Evolutionary conservation across 441 rosid species (phyloP).

Genomic region (Theobroma grandiflorum): DNA sequence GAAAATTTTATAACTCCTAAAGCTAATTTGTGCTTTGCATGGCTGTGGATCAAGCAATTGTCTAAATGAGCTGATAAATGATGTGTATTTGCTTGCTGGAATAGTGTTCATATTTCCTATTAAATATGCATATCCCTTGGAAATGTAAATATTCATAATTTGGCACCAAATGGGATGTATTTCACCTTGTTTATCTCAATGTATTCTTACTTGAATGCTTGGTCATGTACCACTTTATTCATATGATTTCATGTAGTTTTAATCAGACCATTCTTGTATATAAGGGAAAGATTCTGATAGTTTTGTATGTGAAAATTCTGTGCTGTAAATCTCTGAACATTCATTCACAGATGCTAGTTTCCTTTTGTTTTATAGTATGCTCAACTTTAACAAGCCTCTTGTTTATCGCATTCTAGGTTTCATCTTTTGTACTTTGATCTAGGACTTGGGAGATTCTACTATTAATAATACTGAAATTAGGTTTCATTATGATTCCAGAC

Average conservation of each 20-base stretch:
- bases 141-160: background rate
- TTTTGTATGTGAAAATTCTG: background rate
- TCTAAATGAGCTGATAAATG: background rate
- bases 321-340: background rate
- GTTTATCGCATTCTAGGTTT: background rate
- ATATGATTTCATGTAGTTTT: conserved; percentile 2
- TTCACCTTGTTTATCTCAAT: conserved; percentile 3
- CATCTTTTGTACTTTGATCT: background rate
- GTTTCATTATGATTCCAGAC: background rate
- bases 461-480: background rate
- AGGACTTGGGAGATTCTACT: background rate
- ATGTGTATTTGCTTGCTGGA: background rate
- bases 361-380: background rate
- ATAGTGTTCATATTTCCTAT: background rate
- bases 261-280: background rate
- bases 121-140: background rate
- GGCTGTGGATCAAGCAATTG: background rate
- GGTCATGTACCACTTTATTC: background rate
- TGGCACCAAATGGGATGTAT: background rate
- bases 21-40: conserved; percentile 7
- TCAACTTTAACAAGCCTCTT: background rate
- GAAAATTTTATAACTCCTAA: background rate
- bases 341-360: background rate
- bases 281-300: background rate
- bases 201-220: background rate